phyloP scores from a whole-genome alignment of 345 rosid species.

The Aquilaria sinensis region DNA sequence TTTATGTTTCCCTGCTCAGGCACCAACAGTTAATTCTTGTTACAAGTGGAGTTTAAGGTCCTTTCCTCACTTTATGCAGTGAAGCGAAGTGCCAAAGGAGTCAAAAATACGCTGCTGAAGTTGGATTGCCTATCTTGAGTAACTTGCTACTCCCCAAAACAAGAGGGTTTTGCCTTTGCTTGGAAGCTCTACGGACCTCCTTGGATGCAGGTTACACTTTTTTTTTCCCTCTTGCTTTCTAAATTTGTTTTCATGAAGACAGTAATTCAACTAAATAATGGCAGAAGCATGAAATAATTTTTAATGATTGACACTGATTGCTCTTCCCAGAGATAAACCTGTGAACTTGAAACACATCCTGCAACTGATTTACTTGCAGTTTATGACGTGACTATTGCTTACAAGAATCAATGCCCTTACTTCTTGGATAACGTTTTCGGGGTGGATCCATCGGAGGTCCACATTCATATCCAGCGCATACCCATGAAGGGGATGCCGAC shows the following conservation, averaged over 20 bases:
- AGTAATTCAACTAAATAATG: not conserved
- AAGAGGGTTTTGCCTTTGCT: constrained; percentile 59
- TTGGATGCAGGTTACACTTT: constrained; percentile 58
- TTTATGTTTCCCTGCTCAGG: not conserved
- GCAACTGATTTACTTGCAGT: constrained; percentile 40
- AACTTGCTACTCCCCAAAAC: constrained; percentile 78
- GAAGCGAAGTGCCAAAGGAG: constrained; percentile 62
- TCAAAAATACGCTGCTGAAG: constrained; percentile 59
- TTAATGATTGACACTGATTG: not conserved
- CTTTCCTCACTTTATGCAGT: constrained; percentile 33
- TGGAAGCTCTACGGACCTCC: constrained; percentile 50
- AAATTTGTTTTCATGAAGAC: not conserved
- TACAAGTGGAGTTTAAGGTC: too few relatives aligned
- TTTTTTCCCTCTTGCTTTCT: not conserved
- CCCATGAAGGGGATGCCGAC: constrained; percentile 37
- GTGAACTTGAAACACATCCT: not conserved
- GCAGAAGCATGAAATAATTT: not conserved
- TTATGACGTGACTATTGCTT: constrained; percentile 70
- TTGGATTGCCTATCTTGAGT: constrained; percentile 61
- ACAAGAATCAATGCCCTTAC: constrained; percentile 60
- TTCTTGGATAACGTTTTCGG: constrained; percentile 84
- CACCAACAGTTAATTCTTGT: not conserved
- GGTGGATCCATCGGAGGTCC: constrained; percentile 77
- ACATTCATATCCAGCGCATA: constrained; percentile 60
- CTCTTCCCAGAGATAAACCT: not conserved